Conservation (phyloP, 176 grass and related monocot genomes). For the Bonia amplexicaulis region DNA sequence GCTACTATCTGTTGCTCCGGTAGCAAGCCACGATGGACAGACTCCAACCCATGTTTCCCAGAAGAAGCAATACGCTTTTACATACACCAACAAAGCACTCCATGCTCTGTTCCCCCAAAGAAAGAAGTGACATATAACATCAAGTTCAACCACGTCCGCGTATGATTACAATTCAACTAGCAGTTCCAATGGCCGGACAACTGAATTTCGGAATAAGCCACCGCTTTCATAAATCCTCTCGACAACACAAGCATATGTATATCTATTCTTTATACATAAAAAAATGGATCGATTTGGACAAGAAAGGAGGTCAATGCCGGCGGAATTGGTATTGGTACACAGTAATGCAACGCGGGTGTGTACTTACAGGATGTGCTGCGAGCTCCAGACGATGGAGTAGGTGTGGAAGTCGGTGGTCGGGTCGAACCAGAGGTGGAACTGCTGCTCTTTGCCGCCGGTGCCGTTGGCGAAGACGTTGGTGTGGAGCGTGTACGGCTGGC, state of each 20-base stretch:
- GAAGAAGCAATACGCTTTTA: neutral
- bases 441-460: constrained; percentile 61
- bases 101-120: neutral
- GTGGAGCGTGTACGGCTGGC: constrained; percentile 69
- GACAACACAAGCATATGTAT: neutral
- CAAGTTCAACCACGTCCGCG: neutral
- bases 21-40: neutral
- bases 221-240: neutral
- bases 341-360: neutral
- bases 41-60: neutral
- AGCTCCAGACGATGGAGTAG: constrained; percentile 78
- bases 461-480: constrained; percentile 66
- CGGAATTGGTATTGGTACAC: too few species aligned
- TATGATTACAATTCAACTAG: neutral
- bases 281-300: constrained; percentile 22
- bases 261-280: neutral
- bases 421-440: constrained; percentile 88
- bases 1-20: neutral
- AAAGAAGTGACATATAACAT: neutral
- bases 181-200: neutral
- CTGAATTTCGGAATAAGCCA: neutral
- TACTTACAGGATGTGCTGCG: constrained; percentile 60
- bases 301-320: neutral
- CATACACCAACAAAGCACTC: neutral
- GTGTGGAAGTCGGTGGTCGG: constrained; percentile 75